Conservation (phyloP, 345 rosid species). For the Zanthoxylum bungeanum region DNA sequence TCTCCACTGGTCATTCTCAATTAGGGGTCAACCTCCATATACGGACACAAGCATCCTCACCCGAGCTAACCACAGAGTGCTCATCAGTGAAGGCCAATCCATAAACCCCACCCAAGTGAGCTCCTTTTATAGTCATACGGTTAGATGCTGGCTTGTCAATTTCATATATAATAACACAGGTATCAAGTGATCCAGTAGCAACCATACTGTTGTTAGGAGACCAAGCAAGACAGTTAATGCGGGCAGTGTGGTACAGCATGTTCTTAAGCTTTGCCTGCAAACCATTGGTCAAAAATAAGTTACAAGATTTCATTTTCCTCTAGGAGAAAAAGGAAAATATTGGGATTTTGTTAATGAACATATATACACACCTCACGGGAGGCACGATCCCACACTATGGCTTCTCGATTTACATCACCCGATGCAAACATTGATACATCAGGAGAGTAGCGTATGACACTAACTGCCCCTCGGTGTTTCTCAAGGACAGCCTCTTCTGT, state of each 20-base stretch:
- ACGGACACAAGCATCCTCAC: slow-evolving; percentile 90
- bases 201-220: slow-evolving; percentile 72
- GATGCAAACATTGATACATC: slow-evolving; percentile 93
- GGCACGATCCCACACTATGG: slow-evolving; percentile 79
- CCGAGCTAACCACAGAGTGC: slow-evolving; percentile 65
- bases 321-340: neutral
- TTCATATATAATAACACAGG: slow-evolving; percentile 69
- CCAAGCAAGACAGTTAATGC: slow-evolving; percentile 91
- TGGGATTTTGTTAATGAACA: neutral
- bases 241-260: slow-evolving; percentile 84
- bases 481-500: slow-evolving; percentile 75
- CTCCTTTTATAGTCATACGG: slow-evolving; percentile 74
- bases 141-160: slow-evolving; percentile 69
- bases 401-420: slow-evolving; percentile 87
- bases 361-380: slow-evolving; percentile 61
- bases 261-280: slow-evolving; percentile 74
- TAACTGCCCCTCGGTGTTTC: slow-evolving; percentile 88
- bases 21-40: slow-evolving; percentile 55
- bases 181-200: slow-evolving; percentile 89
- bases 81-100: slow-evolving; percentile 76
- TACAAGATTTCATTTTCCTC: slow-evolving; percentile 1
- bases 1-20: slow-evolving; percentile 17
- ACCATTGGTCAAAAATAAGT: neutral
- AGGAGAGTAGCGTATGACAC: slow-evolving; percentile 79
- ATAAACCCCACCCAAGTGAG: slow-evolving; percentile 90